A percentile compares a stretch with the other conserved stretches of the same genome.
Conservation (phyloP, 306 rosid species). For the Vachellia collinsii region DNA sequence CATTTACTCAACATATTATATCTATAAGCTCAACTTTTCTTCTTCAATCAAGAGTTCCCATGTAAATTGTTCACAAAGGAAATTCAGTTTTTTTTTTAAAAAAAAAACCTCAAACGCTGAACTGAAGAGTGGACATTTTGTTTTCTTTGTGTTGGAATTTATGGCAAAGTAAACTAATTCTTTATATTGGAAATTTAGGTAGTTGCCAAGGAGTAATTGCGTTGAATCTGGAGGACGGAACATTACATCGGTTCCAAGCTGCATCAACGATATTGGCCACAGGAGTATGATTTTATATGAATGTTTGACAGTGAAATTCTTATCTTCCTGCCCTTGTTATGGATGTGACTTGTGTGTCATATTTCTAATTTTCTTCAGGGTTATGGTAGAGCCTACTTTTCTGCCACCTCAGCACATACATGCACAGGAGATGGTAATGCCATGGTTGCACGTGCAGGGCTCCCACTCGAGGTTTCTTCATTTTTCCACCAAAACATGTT, state of each 20-base stretch:
- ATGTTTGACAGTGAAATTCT: conserved; percentile 25
- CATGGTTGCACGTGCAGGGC: conserved; percentile 95
- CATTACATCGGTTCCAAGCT: conserved; percentile 89
- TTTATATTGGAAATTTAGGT: conserved; percentile 55
- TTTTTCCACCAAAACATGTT: conserved; percentile 28
- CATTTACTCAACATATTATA: neutral
- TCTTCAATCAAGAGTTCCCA: neutral
- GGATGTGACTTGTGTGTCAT: neutral
- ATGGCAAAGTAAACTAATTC: conserved; percentile 16
- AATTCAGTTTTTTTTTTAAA: neutral
- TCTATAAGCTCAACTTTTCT: neutral
- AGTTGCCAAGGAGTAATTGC: conserved; percentile 95
- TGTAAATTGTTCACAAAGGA: neutral
- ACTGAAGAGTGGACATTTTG: neutral
- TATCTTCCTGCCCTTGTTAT: conserved; percentile 9
- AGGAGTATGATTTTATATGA: conserved; percentile 58
- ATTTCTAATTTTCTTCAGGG: conserved; percentile 60
- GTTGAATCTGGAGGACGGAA: conserved; percentile 88
- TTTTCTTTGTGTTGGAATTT: neutral
- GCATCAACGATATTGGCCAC: conserved; percentile 90
- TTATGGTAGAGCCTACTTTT: conserved; percentile 90
- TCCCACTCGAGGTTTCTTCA: conserved; percentile 78
- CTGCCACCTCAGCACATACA: conserved; percentile 97
- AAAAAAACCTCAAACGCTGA: neutral
- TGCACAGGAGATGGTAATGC: conserved; percentile 98